phyloP scores from a whole-genome alignment of 352 stramenopile species.

The Phytophthora pluvialis region DNA sequence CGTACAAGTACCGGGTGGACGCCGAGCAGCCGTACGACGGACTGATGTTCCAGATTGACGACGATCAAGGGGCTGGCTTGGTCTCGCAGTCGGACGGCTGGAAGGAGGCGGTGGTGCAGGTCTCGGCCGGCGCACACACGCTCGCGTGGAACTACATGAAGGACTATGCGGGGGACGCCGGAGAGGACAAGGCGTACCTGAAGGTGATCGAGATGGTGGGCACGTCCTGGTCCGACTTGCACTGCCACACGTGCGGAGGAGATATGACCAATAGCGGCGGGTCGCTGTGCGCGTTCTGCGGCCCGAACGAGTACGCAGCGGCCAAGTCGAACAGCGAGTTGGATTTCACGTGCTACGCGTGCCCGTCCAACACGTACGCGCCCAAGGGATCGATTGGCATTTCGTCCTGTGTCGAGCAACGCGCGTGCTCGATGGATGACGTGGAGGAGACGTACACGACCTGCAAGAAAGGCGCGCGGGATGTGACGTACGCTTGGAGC shows the following conservation, averaged over 20 bases:
- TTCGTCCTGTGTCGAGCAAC: conserved; percentile 67
- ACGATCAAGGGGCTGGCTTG: conserved; percentile 54
- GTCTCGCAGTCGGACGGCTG: conserved; percentile 76
- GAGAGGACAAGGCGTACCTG: conserved; percentile 70
- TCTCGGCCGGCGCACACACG: conserved; percentile 65
- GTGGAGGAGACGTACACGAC: conserved; percentile 64
- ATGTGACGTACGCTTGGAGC: conserved; percentile 73
- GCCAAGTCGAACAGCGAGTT: conserved; percentile 74
- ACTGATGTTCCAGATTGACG: conserved; percentile 77
- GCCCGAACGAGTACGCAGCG: conserved; percentile 78
- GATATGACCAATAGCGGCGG: conserved; percentile 81
- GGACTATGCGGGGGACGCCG: conserved; percentile 72
- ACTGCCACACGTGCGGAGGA: conserved; percentile 76
- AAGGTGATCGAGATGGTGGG: conserved; percentile 86
- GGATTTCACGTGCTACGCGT: conserved; percentile 79
- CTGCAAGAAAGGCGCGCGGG: conserved; percentile 59
- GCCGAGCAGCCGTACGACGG: conserved; percentile 80
- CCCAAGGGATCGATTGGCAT: conserved; percentile 79
- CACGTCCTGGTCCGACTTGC: conserved; percentile 77
- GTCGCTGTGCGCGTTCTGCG: conserved; percentile 81
- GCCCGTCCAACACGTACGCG: conserved; percentile 63
- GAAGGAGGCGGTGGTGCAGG: conserved; percentile 63
- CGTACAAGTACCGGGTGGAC: conserved; percentile 81
- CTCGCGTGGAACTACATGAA: conserved; percentile 87
- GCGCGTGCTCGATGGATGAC: conserved; percentile 67